Evolutionary conservation across 2,329 filamentous ascomycete genomes (phyloP), one percentile per base, ranked within the genome.

Genomic region (Microascus cirrosus): DNA sequence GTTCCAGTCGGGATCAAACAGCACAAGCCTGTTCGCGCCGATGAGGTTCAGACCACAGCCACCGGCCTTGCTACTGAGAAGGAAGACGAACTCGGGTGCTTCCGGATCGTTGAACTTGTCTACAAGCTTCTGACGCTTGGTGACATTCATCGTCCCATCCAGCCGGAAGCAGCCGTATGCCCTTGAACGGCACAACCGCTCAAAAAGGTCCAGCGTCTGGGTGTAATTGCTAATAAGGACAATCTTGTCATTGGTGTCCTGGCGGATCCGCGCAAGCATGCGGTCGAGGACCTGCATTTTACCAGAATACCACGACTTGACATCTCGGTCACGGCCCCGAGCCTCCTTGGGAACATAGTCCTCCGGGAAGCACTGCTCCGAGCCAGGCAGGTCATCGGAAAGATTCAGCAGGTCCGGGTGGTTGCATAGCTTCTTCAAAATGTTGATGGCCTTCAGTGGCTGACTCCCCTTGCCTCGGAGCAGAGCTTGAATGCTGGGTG

Each of bases 181-280:
- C 18, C 91, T 88, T 59, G 84, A 81, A 50, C 93, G 89, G 68
- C 94, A 99, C 10, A 99, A 81, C 61, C 85, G 86, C 64, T 96
- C 92, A 67, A 99, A 97, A 2, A 99, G 79, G 70, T 99, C 94
- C 3, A 99, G 81, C 0, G 94, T 99, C 65, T 94, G 89, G 0
- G 94, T 99, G 73, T 97, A 99, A 68, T 99, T 99, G 71, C 90
- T 96, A 71, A 99, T 99, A 59, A 99, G 82, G 13, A 99, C 94
- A 66, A 99, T 99, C 73, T 99, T 99, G 80, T 99, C 94, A 66
- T 96, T 96, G 0, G 94, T 97, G 66, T 97, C 93, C 65, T 92
- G 86, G 18, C 90, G 89, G 64, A 99, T 99, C 32, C 93, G 87
- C 36, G 92, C 90, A 55, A 99, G 83, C 95, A 99, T 99, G 59